Percentiles rank a stretch among this genome's conserved stretches.
Evolutionary conservation across 805 yeast genomes (phyloP).

Genomic region (Debaryomyces hansenii): DNA sequence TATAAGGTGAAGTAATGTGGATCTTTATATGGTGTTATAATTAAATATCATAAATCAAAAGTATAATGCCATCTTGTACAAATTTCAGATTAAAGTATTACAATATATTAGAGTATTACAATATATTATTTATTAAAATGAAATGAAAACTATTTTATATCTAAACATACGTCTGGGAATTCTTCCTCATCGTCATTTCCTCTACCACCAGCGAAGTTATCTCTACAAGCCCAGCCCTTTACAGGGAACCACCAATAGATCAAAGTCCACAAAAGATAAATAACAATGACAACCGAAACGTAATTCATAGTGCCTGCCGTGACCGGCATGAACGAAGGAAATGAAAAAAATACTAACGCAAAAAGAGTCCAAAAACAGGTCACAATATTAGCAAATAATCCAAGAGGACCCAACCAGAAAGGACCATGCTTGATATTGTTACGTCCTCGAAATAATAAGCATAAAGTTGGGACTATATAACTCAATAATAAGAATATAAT

Average conservation of each 20-base stretch:
- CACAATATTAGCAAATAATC: constrained; percentile 50
- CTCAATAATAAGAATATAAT: constrained; percentile 58
- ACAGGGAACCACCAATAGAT: constrained; percentile 46
- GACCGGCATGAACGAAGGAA: constrained; percentile 67
- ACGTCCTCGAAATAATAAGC: constrained; percentile 50
- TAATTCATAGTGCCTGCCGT: constrained; percentile 65
- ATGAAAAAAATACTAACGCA: constrained; percentile 59
- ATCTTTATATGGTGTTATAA: no score
- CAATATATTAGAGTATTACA: no score
- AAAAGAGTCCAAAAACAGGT: constrained; percentile 59
- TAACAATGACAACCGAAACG: constrained; percentile 53
- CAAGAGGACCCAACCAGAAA: constrained; percentile 62
- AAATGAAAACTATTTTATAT: not conserved
- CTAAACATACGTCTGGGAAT: constrained; percentile 43
- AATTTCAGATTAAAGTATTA: no score
- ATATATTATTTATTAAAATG: not conserved
- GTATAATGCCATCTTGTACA: no score
- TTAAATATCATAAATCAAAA: no score
- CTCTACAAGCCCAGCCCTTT: constrained; percentile 36
- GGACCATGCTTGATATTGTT: constrained; percentile 60
- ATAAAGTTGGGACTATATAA: constrained; percentile 55
- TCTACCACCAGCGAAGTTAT: constrained; percentile 43
- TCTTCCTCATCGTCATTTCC: constrained; percentile 41
- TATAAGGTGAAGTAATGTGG: no score
- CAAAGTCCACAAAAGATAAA: constrained; percentile 33